A percentile compares a stretch with the other conserved stretches of the same genome.
Evolutionary conservation across 768 basidiomycete species (phyloP).

Genomic region (Multifurca ochricompacta): DNA sequence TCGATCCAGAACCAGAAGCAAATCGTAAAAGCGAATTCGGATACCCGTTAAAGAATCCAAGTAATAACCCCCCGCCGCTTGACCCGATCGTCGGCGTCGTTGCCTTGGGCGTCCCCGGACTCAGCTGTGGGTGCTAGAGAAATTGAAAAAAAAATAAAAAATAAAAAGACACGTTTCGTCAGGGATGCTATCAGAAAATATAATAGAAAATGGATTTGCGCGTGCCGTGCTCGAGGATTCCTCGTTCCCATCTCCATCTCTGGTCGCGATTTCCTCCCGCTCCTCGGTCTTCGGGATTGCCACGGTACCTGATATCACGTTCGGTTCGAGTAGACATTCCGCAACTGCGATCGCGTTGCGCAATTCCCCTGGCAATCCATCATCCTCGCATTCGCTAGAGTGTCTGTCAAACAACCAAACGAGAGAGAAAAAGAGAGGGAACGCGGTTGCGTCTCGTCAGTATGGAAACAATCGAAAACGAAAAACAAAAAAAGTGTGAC

Average conservation of each 20-base stretch:
- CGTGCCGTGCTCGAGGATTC: slow-evolving; percentile 15
- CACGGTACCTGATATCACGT: slow-evolving; percentile 17
- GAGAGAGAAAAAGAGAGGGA: slow-evolving; percentile 9
- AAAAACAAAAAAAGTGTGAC: slow-evolving; percentile 9
- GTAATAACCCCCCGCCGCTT: slow-evolving; percentile 32
- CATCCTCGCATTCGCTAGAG: slow-evolving; percentile 43
- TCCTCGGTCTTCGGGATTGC: slow-evolving; percentile 21
- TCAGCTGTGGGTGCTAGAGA: slow-evolving; percentile 19
- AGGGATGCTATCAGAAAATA: background rate
- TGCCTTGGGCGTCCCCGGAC: slow-evolving; percentile 20
- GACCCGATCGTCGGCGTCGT: slow-evolving; percentile 24
- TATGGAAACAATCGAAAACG: slow-evolving; percentile 5
- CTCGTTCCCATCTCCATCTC: slow-evolving; percentile 12
- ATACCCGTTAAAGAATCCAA: slow-evolving; percentile 56
- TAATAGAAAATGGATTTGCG: background rate
- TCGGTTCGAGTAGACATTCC: slow-evolving; percentile 46
- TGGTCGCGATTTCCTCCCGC: slow-evolving; percentile 3
- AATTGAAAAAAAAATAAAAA: background rate
- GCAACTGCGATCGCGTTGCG: slow-evolving; percentile 54
- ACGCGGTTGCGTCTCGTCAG: slow-evolving; percentile 1
- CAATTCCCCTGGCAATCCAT: slow-evolving; percentile 53
- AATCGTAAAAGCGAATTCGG: slow-evolving; percentile 52
- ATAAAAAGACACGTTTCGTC: background rate
- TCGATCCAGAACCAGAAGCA: slow-evolving; percentile 24
- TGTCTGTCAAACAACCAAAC: slow-evolving; percentile 27